Conservation (phyloP, 2,329 filamentous ascomycete species). For the Gaeumannomyces tritici region DNA sequence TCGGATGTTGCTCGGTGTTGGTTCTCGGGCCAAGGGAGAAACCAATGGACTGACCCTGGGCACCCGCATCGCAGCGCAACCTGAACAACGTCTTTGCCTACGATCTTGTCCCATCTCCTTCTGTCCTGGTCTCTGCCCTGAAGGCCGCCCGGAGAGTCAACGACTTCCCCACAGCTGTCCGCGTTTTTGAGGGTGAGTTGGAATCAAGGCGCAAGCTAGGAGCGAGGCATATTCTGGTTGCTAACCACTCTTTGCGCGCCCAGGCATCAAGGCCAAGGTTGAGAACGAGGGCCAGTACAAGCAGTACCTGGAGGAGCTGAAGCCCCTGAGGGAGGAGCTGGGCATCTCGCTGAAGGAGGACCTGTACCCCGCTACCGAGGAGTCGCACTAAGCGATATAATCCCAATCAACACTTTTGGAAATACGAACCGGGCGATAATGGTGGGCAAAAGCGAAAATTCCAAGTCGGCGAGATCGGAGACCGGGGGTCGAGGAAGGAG, state of each 20-base stretch:
- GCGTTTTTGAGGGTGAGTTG: slow-evolving; percentile 88
- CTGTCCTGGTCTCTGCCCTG: slow-evolving; percentile 83
- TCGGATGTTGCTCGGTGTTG: slow-evolving; percentile 4
- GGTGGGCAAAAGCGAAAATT: not conserved
- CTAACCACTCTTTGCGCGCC: not conserved
- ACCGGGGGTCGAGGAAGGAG: not conserved
- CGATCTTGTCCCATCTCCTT: slow-evolving; percentile 93
- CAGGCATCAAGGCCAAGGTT: slow-evolving; percentile 97
- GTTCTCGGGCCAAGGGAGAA: not conserved
- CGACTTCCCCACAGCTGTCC: slow-evolving; percentile 95
- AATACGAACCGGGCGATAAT: not conserved
- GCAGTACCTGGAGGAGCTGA: slow-evolving; percentile 89
- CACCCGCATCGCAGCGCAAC: slow-evolving; percentile 53
- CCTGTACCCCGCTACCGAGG: slow-evolving; percentile 64
- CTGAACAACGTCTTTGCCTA: slow-evolving; percentile 99
- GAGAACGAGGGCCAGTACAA: slow-evolving; percentile 98
- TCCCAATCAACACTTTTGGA: not conserved
- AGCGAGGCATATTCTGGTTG: not conserved
- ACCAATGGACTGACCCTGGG: slow-evolving; percentile 3
- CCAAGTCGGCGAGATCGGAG: not conserved
- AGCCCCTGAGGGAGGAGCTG: slow-evolving; percentile 86
- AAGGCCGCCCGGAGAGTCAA: slow-evolving; percentile 93
- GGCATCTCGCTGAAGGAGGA: slow-evolving; percentile 87
- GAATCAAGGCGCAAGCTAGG: not conserved
- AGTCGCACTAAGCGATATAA: slow-evolving; percentile 11